Evolutionary conservation across 176 grass and related monocot genomes (phyloP), one percentile per base, ranked within the genome.

Genomic region (Coix lacrymajobi): DNA sequence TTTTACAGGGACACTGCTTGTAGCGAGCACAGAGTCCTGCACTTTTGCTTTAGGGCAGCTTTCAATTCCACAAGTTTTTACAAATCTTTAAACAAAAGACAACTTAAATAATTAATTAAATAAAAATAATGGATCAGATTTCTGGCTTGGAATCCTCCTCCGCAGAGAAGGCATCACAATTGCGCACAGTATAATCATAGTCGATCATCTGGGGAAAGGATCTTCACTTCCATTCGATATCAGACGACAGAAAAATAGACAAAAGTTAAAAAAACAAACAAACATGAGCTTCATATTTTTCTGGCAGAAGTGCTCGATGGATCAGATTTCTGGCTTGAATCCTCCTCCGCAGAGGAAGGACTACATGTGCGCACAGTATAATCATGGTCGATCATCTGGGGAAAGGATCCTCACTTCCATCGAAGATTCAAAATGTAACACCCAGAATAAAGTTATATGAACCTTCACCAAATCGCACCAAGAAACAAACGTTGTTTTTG

Each of bases 241-340:
- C 11, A 44, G 43, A 14, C 3, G 14, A 44, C 43, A 14, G 2
- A 44, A 43, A 44, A 12, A 44, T 3, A 14, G 39, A 10, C 40
- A 41, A 41, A 41, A 9, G 38, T 8, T 8, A 39, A 3, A 12
- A 43, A 43, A 43, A 43, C 1, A 25, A 39, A n/a, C n/a, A n/a
- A n/a, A n/a, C n/a, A n/a, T n/a, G n/a, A n/a, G n/a, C n/a, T n/a
- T n/a, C n/a, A n/a, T n/a, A n/a, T n/a, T n/a, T n/a, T n/a, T n/a
- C n/a, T n/a, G n/a, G n/a, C n/a, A n/a, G 67, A 62, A 30, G n/a
- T 6, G 0, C 26, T 34, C 29, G 44, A 78, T 61, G 87, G 88
- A 93, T 93, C 82, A 86, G 85, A 88, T 38, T 81, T 84, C 82
- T 91, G 92, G 91, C 88, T 88, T 91, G 73, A 83, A 79, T 86